Evolutionary conservation across 2,329 filamentous ascomycete genomes (phyloP), one percentile per base, ranked within the genome.

Genomic region (Colletotrichum filicis): DNA sequence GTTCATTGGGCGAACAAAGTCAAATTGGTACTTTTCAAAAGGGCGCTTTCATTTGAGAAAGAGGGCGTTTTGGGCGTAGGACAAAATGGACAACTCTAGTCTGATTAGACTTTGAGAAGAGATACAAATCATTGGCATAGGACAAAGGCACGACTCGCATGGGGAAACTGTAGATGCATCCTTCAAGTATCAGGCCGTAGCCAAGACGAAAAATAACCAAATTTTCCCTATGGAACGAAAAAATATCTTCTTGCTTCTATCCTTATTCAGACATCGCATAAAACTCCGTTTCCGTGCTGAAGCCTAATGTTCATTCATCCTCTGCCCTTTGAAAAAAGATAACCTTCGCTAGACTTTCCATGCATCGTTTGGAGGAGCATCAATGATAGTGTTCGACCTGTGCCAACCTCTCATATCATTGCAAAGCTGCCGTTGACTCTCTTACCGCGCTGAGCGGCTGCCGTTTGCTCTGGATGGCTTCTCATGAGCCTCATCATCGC

Each of bases 401-500:
- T 55, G 56, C 66, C 62, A 71, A 49, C n/a, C 32, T 46, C 16
- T 26, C 32, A 12, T 2, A 61, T 37, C 46, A 12, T 26, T 5
- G 8, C 52, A 26, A 56, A 37, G 19, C 22, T 49, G n/a, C 46
- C 24, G 24, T 28, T 16, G 24, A 4, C 16, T 35, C 16, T n/a
- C 42, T 68, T 32, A 71, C 70, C 73, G 63, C 35, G 16, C 22
- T 26, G 71, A 74, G 53, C 73, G 53, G 63, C 68, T 75, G 55
- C 75, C 74, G 57, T 71, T 68, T 26, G 69, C 59, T n/a, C 66
- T 35, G 14, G 73, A 59, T 24, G 59, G 55, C 58, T 58, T 75
- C 57, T 78, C 78, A 66, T 80, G 80, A 11, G 83, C 81, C 28
- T 87, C 87, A 11, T 88, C 89, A 66, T 91, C 89, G 76, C 88